These are phyloP conservation scores for Microascus cirrosus DNA, from an alignment of 2,329 filamentous ascomycete genomes.

Conservation along the genomic window DNA sequence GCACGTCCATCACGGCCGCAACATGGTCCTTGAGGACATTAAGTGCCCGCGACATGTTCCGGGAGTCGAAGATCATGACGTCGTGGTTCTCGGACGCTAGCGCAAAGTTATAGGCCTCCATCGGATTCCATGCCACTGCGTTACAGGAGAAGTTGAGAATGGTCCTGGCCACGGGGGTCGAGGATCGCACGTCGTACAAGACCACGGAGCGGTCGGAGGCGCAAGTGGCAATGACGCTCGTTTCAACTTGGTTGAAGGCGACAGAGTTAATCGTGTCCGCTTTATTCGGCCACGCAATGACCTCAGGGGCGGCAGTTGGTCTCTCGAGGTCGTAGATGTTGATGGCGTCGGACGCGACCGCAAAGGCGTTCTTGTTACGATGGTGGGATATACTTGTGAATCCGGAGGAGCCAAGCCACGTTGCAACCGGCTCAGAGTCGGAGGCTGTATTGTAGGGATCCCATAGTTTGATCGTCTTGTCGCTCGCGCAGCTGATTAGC, in stretches of 20 bases:
- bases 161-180: slow-evolving; percentile 69
- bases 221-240: slow-evolving; percentile 75
- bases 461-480: slow-evolving; percentile 81
- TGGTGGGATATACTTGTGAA: slow-evolving; percentile 83
- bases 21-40: slow-evolving; percentile 90
- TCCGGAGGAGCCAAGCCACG: slow-evolving; percentile 72
- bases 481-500: slow-evolving; percentile 75
- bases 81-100: slow-evolving; percentile 93
- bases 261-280: slow-evolving; percentile 85
- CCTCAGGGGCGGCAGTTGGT: slow-evolving; percentile 70
- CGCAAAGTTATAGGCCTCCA: slow-evolving; percentile 93
- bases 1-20: slow-evolving; percentile 86
- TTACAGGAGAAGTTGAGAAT: slow-evolving; percentile 76
- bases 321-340: slow-evolving; percentile 82
- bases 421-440: slow-evolving; percentile 62
- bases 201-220: slow-evolving; percentile 79
- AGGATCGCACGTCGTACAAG: slow-evolving; percentile 85
- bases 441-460: slow-evolving; percentile 70
- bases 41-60: slow-evolving; percentile 75
- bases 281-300: slow-evolving; percentile 75
- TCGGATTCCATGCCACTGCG: slow-evolving; percentile 83
- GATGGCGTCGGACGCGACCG: slow-evolving; percentile 64
- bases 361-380: slow-evolving; percentile 66
- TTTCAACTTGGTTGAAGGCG: slow-evolving; percentile 89
- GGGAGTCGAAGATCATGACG: slow-evolving; percentile 79